A percentile compares a stretch with the other conserved stretches of the same genome.
Evolutionary conservation across 2,329 filamentous ascomycete genomes (phyloP).

Genomic region (Endoconidiophora polonica): DNA sequence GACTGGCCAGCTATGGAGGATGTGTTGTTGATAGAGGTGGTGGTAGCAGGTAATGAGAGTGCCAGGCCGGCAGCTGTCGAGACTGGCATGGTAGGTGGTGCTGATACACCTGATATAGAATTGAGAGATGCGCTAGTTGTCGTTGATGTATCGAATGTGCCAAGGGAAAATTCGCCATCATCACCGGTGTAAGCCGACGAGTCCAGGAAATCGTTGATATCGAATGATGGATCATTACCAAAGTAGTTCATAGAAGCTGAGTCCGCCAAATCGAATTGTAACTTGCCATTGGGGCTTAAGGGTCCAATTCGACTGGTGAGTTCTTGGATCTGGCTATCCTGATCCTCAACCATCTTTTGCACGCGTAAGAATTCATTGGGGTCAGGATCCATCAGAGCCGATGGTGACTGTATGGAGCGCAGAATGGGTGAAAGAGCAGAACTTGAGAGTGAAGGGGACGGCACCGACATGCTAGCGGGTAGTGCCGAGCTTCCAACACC

Average conservation of each 20-base stretch:
- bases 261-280: slow-evolving; percentile 47
- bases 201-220: slow-evolving; percentile 25
- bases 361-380: slow-evolving; percentile 64
- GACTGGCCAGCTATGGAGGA: not conserved
- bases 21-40: not conserved
- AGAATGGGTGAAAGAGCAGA: slow-evolving; percentile 33
- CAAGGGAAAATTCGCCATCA: slow-evolving; percentile 24
- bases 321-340: slow-evolving; percentile 59
- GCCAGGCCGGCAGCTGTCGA: not conserved
- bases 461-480: not conserved
- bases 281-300: slow-evolving; percentile 60
- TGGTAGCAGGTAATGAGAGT: not conserved
- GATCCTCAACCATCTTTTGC: slow-evolving; percentile 61
- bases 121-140: not conserved
- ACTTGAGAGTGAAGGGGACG: slow-evolving; percentile 13
- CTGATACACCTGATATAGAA: not conserved
- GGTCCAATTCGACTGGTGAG: slow-evolving; percentile 61
- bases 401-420: slow-evolving; percentile 29
- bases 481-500: not conserved
- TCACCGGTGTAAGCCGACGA: slow-evolving; percentile 25
- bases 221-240: slow-evolving; percentile 21
- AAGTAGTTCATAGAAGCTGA: slow-evolving; percentile 18
- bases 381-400: slow-evolving; percentile 50
- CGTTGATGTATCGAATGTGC: slow-evolving; percentile 4
- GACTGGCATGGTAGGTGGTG: not conserved